Percentiles rank a stretch among this genome's conserved stretches.
These are phyloP conservation scores for Cymbopogon citratus DNA, from an alignment of 176 grass and related monocot species.

Conservation along the genomic window DNA sequence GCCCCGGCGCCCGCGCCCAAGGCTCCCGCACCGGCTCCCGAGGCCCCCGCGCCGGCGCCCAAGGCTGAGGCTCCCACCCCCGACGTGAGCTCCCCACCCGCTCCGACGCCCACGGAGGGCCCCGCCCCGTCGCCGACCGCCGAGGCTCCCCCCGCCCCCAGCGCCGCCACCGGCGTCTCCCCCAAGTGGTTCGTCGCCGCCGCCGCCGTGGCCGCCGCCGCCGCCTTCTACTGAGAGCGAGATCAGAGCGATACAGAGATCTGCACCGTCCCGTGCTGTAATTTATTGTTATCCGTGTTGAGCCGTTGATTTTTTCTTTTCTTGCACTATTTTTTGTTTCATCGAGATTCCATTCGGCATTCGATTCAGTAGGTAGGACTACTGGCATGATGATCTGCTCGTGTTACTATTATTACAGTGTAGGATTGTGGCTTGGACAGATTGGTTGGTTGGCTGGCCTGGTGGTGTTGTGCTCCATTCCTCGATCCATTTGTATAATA, in stretches of 20 bases:
- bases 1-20: conserved; percentile 10
- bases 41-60: conserved; percentile 25
- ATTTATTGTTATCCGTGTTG: conserved; percentile 33
- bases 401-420: background rate
- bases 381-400: background rate
- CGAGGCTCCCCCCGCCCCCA: background rate
- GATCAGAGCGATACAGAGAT: background rate
- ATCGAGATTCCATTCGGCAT: conserved; percentile 27
- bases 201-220: conserved; percentile 33
- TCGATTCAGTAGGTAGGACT: conserved; percentile 46
- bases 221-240: conserved; percentile 37
- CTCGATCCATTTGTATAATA: conserved; percentile 33
- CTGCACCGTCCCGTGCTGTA: background rate
- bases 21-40: conserved; percentile 10
- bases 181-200: conserved; percentile 26
- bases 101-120: background rate
- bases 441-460: conserved; percentile 30
- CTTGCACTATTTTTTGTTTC: background rate
- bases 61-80: background rate
- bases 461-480: conserved; percentile 6
- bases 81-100: conserved; percentile 8
- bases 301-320: background rate
- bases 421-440: conserved; percentile 35
- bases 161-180: conserved; percentile 34
- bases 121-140: background rate